phyloP scores from a whole-genome alignment of 257 asterid species.

The Przewalskia tangutica region DNA sequence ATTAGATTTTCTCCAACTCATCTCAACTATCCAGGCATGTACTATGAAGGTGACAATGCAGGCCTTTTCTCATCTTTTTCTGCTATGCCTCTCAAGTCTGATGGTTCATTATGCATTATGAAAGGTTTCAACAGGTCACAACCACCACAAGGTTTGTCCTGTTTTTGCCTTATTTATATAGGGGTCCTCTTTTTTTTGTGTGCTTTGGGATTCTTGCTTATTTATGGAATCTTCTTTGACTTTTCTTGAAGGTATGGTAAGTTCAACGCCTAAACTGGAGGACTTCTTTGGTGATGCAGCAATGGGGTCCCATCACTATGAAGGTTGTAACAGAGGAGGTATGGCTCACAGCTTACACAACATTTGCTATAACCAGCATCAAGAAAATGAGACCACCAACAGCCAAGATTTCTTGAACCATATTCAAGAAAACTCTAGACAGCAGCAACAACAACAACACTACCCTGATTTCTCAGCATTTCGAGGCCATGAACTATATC shows the following conservation, averaged over 20 bases:
- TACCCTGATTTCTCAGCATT: slow-evolving; percentile 37
- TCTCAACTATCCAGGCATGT: slow-evolving; percentile 36
- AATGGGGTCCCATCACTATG: slow-evolving; percentile 61
- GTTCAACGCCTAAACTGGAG: slow-evolving; percentile 64
- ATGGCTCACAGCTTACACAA: slow-evolving; percentile 73
- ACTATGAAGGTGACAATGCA: slow-evolving; percentile 45
- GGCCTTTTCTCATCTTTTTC: slow-evolving; percentile 41
- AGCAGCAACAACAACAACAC: slow-evolving; percentile 9
- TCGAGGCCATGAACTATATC: slow-evolving; percentile 35
- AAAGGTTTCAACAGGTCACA: slow-evolving; percentile 63
- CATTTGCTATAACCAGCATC: slow-evolving; percentile 41
- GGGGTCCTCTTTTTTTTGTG: background rate
- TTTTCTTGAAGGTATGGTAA: slow-evolving; percentile 34
- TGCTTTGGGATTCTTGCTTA: background rate
- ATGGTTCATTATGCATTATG: slow-evolving; percentile 82
- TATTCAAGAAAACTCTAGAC: slow-evolving; percentile 29
- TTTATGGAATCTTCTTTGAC: background rate
- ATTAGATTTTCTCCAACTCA: slow-evolving; percentile 20
- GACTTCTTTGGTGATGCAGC: slow-evolving; percentile 75
- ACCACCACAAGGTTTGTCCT: slow-evolving; percentile 55
- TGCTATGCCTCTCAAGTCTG: slow-evolving; percentile 86
- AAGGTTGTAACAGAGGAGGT: slow-evolving; percentile 37
- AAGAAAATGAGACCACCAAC: slow-evolving; percentile 22
- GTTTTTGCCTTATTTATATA: background rate
- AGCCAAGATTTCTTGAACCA: slow-evolving; percentile 36